These are phyloP conservation scores for Moniliophthora roreri DNA, from an alignment of 1,284 basidiomycete species.

Conservation along the genomic window DNA sequence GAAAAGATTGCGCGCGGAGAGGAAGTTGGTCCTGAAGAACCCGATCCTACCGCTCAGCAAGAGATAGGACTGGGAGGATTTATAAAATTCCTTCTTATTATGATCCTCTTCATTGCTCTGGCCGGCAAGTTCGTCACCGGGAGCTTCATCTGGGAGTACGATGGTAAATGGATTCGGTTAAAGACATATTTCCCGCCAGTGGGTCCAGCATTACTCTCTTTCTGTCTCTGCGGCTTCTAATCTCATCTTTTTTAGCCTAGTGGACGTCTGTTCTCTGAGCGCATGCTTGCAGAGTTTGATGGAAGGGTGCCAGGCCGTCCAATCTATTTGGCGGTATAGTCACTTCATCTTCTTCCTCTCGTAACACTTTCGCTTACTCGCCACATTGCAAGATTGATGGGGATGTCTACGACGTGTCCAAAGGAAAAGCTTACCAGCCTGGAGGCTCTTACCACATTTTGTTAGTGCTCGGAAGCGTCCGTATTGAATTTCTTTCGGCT, in stretches of 20 bases:
- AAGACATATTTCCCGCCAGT: constrained; percentile 68
- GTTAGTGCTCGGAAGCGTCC: constrained; percentile 42
- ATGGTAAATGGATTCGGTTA: constrained; percentile 47
- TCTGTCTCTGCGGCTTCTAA: constrained; percentile 16
- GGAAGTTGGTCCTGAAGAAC: constrained; percentile 67
- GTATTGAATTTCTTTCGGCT: background rate
- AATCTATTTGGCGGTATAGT: constrained; percentile 80
- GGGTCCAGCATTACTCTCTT: constrained; percentile 27
- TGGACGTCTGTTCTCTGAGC: constrained; percentile 74
- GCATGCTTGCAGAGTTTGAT: constrained; percentile 70
- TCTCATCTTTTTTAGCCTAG: constrained; percentile 39
- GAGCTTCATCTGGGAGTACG: constrained; percentile 77
- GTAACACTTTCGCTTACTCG: constrained; percentile 16
- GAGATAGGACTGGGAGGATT: constrained; percentile 66
- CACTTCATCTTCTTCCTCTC: constrained; percentile 16
- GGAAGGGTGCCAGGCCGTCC: constrained; percentile 71
- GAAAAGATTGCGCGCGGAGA: constrained; percentile 75
- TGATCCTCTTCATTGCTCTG: constrained; percentile 51
- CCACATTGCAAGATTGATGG: constrained; percentile 72
- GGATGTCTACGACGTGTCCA: constrained; percentile 90
- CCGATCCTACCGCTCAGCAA: constrained; percentile 64
- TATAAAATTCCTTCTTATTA: constrained; percentile 65
- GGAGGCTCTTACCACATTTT: constrained; percentile 86
- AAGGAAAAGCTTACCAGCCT: constrained; percentile 82
- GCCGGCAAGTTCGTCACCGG: constrained; percentile 82